Evolutionary conservation across 768 basidiomycete genomes (phyloP), one percentile per base, ranked within the genome.

Genomic region (Scleroderma bovista): DNA sequence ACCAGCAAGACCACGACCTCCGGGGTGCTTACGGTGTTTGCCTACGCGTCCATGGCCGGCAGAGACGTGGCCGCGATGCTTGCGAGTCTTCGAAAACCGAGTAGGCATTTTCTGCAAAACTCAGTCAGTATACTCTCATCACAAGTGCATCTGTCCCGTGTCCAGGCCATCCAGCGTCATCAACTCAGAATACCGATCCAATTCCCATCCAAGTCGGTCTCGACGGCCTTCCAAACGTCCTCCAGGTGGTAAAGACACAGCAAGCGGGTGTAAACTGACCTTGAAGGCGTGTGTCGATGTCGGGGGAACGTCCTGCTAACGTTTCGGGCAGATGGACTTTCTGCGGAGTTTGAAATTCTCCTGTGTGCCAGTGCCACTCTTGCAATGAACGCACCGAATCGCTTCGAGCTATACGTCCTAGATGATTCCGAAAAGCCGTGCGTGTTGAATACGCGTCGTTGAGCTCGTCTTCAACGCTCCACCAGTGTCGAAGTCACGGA

Each of bases 1-100:
- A 92, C 96, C 96, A 77, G 93, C 92, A 68, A 98, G 89, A 96
- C 96, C 96, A 75, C 96, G 92, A 90, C 96, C 96, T 78, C 96
- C 96, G 50, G 96, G 96, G 70, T 97, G 95, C 75, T 97, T 98
- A 72, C 96, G 89, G 84, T 99, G 96, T 84, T 98, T 98, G 62
- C 96, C 96, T 67, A 99, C 91, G 88, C 96, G 95, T 72, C 96
- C 96, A 75, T 98, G 88, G 77, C 96, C 96, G 69, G 94, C 93
- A 60, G 95, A 99, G 64, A 99, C 94, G 79, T 98, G 94, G 64
- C 95, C 95, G 68, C 95, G 84, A 76, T 96, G 94, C 77, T 99
- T 99, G 76, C 95, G 87, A 73, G 95, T 98, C 76, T 97, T 97
- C 64, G 86, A 80, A 77, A 93, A 78, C 69, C 80, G 93, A 71